phyloP scores from a whole-genome alignment of 225 moss, liverwort and hornwort species.

The Polytrichum formosum region DNA sequence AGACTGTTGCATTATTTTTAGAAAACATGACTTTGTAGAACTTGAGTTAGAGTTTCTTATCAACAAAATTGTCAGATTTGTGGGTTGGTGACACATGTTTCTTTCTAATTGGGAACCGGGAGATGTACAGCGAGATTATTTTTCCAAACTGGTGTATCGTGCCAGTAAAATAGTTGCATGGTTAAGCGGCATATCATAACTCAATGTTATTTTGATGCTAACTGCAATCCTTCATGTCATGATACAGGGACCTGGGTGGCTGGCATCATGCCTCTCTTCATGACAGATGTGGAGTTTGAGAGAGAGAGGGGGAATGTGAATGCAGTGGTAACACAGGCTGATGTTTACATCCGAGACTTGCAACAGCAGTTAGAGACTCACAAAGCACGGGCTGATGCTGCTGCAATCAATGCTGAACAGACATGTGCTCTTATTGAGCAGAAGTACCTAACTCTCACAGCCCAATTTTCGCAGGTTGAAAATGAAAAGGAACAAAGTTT shows the following conservation, averaged over 20 bases:
- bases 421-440: slow-evolving; percentile 94
- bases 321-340: slow-evolving; percentile 53
- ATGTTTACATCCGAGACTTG: slow-evolving; percentile 62
- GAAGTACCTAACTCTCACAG: slow-evolving; percentile 77
- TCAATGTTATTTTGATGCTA: too few species aligned
- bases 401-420: slow-evolving; percentile 92
- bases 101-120: too few species aligned
- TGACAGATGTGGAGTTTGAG: slow-evolving; percentile 77
- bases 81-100: too few species aligned
- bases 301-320: slow-evolving; percentile 50
- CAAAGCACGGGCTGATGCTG: slow-evolving; percentile 92
- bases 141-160: too few species aligned
- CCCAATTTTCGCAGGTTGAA: slow-evolving; percentile 89
- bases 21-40: too few species aligned
- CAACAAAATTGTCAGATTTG: too few species aligned
- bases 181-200: too few species aligned
- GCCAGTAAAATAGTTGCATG: too few species aligned
- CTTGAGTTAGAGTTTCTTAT: too few species aligned
- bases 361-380: slow-evolving; percentile 90
- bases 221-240: too few species aligned
- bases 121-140: too few species aligned
- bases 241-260: not conserved
- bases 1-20: too few species aligned
- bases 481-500: slow-evolving; percentile 84
- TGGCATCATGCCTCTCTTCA: slow-evolving; percentile 66